Base-by-base conservation (phyloP, 371 early-diverging fungal species). In the Fennellomyces sp. region DNA sequence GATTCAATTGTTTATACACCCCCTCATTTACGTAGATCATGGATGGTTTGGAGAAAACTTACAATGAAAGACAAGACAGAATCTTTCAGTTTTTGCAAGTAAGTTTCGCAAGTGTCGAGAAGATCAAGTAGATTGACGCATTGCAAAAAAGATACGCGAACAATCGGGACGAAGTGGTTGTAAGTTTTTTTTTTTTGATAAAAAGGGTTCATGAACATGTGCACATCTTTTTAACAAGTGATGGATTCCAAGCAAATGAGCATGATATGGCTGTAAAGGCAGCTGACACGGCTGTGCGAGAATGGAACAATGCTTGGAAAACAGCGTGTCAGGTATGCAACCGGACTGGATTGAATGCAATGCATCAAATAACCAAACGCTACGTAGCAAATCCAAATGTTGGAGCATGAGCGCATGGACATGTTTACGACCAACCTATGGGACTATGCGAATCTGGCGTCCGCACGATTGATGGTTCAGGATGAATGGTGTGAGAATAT, bases 401-500 rank as follows among this genome's bases (percentile, higher is more conserved):
- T 76, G 61, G 80, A 80, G 53, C 57, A 74, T 51, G 69, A 76
- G n/a, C 65, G 80, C 0, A 41, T 74, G 11, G 76, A 76, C 23
- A 60, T 76, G 15, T 38, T 80, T 17, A 65, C 63, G 13, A 61
- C 31, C 21, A 80, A 74, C 48, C 53, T 72, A 15, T 76, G 75
- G 76, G 80, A 76, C 3, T 80, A 80, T 63, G 75, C 80, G 8
- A 76, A 80, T 27, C 41, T 76, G 7, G 51, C 60, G 1, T 76
- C 80, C 10, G 76, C 70, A 7, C 56, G 60, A n/a, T 30, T 80
- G 1, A 42, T 76, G 27, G 65, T 74, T 12, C 72, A 80, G 57
- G 74, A 80, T 48, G 73, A 76, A 73, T 76, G 69, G 62, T 73
- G 72, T 36, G 80, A 76, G 30, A 53, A 26, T 3, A 75, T 80